Conservation (phyloP, 1,284 basidiomycete genomes). For the Testicularia cyperi region DNA sequence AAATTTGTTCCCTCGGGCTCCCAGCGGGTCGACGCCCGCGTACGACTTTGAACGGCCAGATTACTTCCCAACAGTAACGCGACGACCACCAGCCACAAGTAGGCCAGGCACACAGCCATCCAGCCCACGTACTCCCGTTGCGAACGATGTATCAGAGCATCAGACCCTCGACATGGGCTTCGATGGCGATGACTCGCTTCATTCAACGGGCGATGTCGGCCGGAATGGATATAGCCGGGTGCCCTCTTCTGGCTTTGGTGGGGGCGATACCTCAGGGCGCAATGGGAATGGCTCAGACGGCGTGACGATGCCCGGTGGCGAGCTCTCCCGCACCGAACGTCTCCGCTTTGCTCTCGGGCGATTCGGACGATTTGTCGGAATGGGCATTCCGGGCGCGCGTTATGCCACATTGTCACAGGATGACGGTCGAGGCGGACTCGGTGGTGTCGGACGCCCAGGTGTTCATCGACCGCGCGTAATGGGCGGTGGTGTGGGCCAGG, state of each 20-base stretch:
- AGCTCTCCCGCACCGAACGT: conserved; percentile 23
- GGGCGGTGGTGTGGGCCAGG: conserved; percentile 81
- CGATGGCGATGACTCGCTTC: conserved; percentile 14
- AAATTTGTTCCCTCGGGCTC: conserved; percentile 1
- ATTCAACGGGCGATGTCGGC: conserved; percentile 6
- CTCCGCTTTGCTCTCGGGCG: conserved; percentile 45
- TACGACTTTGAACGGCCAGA: conserved; percentile 53
- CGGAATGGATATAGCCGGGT: conserved; percentile 26
- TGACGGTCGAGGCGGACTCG: conserved; percentile 5
- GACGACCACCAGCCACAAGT: conserved; percentile 14
- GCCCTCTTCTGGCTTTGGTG: conserved; percentile 9
- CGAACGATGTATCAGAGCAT: conserved; percentile 3
- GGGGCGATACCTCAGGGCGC: not conserved
- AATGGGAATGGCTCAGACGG: conserved; percentile 11
- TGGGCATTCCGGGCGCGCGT: conserved; percentile 56
- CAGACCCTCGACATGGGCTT: conserved; percentile 28
- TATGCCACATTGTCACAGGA: conserved; percentile 36
- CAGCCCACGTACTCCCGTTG: conserved; percentile 5
- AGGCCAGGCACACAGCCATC: conserved; percentile 15
- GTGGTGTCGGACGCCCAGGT: conserved; percentile 1
- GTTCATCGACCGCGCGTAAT: conserved; percentile 31
- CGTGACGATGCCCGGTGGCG: conserved; percentile 1
- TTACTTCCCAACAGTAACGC: conserved; percentile 35
- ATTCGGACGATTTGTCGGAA: conserved; percentile 55
- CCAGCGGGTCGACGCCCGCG: conserved; percentile 4